Percentiles rank a stretch among this genome's conserved stretches.
Conservation (phyloP, 2,329 filamentous ascomycete genomes). For the Pseudogymnoascus sp. region DNA sequence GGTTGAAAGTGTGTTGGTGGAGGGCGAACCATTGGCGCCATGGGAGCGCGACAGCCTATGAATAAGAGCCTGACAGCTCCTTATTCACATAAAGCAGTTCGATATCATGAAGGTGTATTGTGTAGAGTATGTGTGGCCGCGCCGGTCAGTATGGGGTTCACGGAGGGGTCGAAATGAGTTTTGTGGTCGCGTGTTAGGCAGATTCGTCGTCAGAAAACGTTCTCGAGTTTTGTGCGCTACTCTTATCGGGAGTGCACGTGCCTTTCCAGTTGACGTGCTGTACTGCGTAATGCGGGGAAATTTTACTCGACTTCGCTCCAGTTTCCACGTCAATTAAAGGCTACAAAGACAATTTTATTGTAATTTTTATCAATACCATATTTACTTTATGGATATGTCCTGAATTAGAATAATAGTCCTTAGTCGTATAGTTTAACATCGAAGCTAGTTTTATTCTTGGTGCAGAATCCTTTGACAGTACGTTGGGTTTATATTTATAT, state of each 20-base stretch:
- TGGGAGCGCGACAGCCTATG: slow-evolving; percentile 7
- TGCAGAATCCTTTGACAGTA: background rate
- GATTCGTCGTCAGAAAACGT: slow-evolving; percentile 4
- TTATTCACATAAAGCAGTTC: slow-evolving; percentile 2
- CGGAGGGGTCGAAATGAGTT: background rate
- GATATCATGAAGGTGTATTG: background rate
- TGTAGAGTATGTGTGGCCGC: background rate
- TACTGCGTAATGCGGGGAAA: slow-evolving; percentile 2
- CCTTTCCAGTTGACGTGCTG: slow-evolving; percentile 4
- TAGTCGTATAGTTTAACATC: background rate
- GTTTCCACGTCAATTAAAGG: background rate
- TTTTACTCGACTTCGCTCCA: background rate
- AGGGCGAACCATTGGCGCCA: slow-evolving; percentile 9
- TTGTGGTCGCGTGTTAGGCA: slow-evolving; percentile 7
- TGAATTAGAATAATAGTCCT: background rate
- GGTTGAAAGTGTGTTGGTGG: slow-evolving; percentile 6
- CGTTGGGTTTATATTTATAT: background rate
- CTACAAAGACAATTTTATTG: background rate
- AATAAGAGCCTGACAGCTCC: slow-evolving; percentile 3
- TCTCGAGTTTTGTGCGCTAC: slow-evolving; percentile 6
- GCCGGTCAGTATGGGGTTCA: background rate
- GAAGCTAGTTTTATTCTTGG: background rate
- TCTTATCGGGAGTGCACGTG: slow-evolving; percentile 6
- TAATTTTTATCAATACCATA: background rate
- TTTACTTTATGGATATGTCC: background rate